Conservation (phyloP, 1,284 basidiomycete genomes). For the Kwoniella shivajii region DNA sequence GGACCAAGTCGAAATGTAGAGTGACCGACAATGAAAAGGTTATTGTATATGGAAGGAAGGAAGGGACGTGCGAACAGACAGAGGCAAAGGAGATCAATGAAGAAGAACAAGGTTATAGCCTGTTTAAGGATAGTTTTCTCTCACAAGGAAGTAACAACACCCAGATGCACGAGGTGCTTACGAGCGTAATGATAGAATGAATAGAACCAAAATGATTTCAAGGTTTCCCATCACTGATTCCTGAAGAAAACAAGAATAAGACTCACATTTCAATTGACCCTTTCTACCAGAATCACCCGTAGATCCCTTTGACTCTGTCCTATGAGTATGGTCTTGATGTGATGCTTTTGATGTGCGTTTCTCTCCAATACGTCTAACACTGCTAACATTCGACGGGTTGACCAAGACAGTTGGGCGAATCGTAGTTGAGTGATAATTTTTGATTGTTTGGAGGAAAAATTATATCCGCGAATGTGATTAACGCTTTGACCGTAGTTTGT, state of each 20-base stretch:
- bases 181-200: too few relatives aligned
- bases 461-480: too few relatives aligned
- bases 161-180: too few relatives aligned
- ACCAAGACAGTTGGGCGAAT: too few relatives aligned
- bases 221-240: background rate
- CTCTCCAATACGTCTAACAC: too few relatives aligned
- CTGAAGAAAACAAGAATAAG: background rate
- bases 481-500: too few relatives aligned
- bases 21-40: background rate
- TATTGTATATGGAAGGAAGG: background rate
- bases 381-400: too few relatives aligned
- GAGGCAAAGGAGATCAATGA: background rate
- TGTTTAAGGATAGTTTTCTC: too few relatives aligned
- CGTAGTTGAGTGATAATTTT: too few relatives aligned
- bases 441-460: too few relatives aligned
- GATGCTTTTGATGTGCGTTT: background rate
- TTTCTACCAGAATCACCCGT: background rate
- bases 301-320: background rate
- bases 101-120: background rate
- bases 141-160: too few relatives aligned
- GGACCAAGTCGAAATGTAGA: slow-evolving; percentile 5
- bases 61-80: background rate
- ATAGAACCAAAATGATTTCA: too few relatives aligned
- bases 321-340: background rate
- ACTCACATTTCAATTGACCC: background rate